Evolutionary conservation across 1,284 basidiomycete species (phyloP).

Genomic region (Mycena sp.): DNA sequence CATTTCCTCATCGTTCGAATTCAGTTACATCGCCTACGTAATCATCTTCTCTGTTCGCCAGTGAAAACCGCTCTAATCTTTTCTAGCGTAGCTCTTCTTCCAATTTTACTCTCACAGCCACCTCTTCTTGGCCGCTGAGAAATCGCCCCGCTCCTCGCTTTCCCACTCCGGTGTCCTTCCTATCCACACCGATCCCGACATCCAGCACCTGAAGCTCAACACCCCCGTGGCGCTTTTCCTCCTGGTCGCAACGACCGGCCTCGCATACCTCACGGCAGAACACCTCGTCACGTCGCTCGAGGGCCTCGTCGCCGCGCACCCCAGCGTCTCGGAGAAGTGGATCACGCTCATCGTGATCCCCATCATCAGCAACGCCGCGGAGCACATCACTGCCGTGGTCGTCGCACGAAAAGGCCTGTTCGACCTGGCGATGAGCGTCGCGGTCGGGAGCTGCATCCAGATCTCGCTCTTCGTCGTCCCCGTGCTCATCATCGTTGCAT

Average conservation of each 20-base stretch:
- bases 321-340: conserved; percentile 54
- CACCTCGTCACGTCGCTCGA: conserved; percentile 59
- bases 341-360: conserved; percentile 76
- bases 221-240: conserved; percentile 50
- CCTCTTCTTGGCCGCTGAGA: conserved; percentile 56
- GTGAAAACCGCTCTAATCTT: neutral
- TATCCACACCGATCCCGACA: conserved; percentile 33
- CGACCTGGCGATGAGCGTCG: conserved; percentile 65
- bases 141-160: conserved; percentile 31
- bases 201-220: conserved; percentile 55
- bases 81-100: conserved; percentile 53
- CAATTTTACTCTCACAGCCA: conserved; percentile 72
- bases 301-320: conserved; percentile 49
- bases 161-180: conserved; percentile 35
- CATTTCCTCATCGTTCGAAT: too few species aligned
- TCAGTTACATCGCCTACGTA: too few species aligned
- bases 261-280: conserved; percentile 69
- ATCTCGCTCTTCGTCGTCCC: conserved; percentile 75
- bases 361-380: conserved; percentile 71
- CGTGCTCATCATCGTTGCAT: conserved; percentile 58
- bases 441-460: conserved; percentile 75
- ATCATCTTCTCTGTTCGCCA: too few species aligned
- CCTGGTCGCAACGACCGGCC: conserved; percentile 50
- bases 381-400: conserved; percentile 73
- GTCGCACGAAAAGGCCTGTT: conserved; percentile 66